Conservation (phyloP, 2,329 filamentous ascomycete species). For the Curvularia spicifera region DNA sequence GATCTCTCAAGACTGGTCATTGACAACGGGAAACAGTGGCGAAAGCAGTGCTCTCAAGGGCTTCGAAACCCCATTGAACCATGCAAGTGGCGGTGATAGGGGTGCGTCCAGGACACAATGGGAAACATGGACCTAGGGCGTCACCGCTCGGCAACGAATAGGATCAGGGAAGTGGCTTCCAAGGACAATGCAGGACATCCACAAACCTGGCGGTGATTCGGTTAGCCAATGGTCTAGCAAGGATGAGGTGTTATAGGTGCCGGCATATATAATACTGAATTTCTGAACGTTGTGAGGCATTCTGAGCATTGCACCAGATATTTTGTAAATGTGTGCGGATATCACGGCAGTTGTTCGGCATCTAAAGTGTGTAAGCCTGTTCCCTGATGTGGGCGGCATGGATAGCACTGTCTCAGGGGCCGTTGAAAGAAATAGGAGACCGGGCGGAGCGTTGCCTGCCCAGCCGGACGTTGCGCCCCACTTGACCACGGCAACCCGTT, state of each 20-base stretch:
- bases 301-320: background rate
- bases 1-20: conserved; percentile 7
- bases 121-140: conserved; percentile 21
- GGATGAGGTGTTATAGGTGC: conserved; percentile 28
- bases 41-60: conserved; percentile 19
- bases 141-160: conserved; percentile 27
- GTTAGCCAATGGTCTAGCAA: conserved; percentile 34
- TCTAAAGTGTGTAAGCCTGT: background rate
- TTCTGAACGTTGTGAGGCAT: background rate
- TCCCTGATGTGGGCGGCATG: background rate
- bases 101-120: conserved; percentile 18
- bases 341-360: background rate
- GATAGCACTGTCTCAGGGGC: conserved; percentile 3
- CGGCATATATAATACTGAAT: background rate
- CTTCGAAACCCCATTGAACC: conserved; percentile 27
- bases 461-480: conserved; percentile 16
- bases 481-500: conserved; percentile 16
- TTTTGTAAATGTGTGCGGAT: background rate
- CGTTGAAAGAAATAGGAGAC: conserved; percentile 9
- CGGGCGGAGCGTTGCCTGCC: conserved; percentile 17
- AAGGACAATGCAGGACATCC: conserved; percentile 14
- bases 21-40: conserved; percentile 24
- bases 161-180: conserved; percentile 13
- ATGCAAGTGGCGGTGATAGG: conserved; percentile 34
- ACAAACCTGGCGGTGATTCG: conserved; percentile 18